Evolutionary conservation across 1,284 basidiomycete genomes (phyloP).

Genomic region (Malassezia restricta): DNA sequence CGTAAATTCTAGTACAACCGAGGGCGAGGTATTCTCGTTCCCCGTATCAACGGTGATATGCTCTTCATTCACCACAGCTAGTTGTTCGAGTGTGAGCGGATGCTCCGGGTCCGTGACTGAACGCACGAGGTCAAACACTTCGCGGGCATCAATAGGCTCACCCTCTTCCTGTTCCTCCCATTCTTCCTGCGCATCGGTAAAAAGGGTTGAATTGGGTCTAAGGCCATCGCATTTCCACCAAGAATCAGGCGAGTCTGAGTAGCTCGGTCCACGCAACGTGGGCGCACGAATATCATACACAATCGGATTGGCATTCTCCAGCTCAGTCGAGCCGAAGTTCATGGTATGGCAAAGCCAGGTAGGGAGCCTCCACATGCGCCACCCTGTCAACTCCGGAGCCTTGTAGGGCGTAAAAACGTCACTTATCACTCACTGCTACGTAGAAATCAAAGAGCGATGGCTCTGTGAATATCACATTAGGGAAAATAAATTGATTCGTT

Average conservation of each 20-base stretch:
- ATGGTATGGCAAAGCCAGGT: not conserved
- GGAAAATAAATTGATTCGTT: too few relatives aligned
- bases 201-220: slow-evolving; percentile 53
- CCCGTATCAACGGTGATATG: slow-evolving; percentile 61
- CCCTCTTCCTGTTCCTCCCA: slow-evolving; percentile 44
- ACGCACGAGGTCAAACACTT: slow-evolving; percentile 60
- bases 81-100: slow-evolving; percentile 83
- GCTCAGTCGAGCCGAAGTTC: slow-evolving; percentile 8
- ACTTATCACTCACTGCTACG: too few relatives aligned
- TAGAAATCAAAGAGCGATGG: too few relatives aligned
- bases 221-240: slow-evolving; percentile 34
- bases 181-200: slow-evolving; percentile 39
- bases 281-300: slow-evolving; percentile 33
- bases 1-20: slow-evolving; percentile 56
- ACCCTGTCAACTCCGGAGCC: too few relatives aligned
- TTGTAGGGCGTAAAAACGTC: too few relatives aligned
- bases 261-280: slow-evolving; percentile 15
- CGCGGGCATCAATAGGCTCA: slow-evolving; percentile 33
- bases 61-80: slow-evolving; percentile 80
- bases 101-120: slow-evolving; percentile 94
- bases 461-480: too few relatives aligned
- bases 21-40: slow-evolving; percentile 42
- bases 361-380: too few relatives aligned
- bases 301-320: slow-evolving; percentile 48
- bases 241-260: slow-evolving; percentile 8